Conservation (phyloP, 441 rosid genomes). For the Bocquillonia castaneifolia region DNA sequence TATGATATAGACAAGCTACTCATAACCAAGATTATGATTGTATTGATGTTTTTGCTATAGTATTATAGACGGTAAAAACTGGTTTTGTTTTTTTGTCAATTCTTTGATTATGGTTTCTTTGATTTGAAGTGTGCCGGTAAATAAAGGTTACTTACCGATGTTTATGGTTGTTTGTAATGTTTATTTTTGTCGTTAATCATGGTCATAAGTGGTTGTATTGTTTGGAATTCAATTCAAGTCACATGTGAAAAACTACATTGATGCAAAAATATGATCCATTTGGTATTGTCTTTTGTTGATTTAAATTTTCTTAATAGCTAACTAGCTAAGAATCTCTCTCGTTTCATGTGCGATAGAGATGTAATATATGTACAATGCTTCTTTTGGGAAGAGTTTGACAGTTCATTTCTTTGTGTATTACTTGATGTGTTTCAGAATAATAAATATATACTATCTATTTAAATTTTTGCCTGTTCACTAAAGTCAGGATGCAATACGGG, state of each 20-base stretch:
- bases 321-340: no score
- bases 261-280: background rate
- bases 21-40: background rate
- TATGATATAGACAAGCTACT: background rate
- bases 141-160: background rate
- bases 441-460: slow-evolving; percentile 1
- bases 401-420: background rate
- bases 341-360: background rate
- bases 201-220: background rate
- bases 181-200: background rate
- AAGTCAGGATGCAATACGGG: slow-evolving; percentile 81
- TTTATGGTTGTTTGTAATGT: background rate
- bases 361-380: background rate
- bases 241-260: background rate
- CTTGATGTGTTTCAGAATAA: slow-evolving; percentile 1
- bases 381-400: background rate
- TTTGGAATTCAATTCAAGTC: background rate
- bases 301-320: background rate
- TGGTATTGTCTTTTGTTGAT: background rate
- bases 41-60: background rate
- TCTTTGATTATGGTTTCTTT: background rate
- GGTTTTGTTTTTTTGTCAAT: background rate
- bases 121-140: background rate
- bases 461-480: slow-evolving; percentile 25
- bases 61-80: background rate